These are phyloP conservation scores for Leptographium procerum DNA, from an alignment of 2,329 filamentous ascomycete genomes.

Conservation along the genomic window DNA sequence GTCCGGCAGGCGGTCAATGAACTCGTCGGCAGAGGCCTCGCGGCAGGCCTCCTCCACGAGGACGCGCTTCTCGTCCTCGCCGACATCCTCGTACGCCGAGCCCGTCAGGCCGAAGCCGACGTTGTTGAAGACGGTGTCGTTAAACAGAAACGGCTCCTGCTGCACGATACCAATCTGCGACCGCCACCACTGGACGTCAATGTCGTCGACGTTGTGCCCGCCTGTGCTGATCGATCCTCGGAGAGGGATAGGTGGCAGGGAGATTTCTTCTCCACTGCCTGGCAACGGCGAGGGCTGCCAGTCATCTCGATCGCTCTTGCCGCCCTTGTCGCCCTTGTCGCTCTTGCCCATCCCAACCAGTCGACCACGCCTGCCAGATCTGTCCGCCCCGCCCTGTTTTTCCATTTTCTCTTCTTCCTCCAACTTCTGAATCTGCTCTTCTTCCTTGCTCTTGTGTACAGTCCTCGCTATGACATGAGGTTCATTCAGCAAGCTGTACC, in stretches of 20 bases:
- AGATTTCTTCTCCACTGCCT: too few species aligned
- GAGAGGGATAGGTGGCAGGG: constrained; percentile 33
- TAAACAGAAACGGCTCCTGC: constrained; percentile 94
- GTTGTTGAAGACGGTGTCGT: constrained; percentile 91
- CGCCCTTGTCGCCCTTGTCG: not conserved
- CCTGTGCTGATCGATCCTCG: constrained; percentile 42
- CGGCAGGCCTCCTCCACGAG: constrained; percentile 67
- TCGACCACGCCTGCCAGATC: not conserved
- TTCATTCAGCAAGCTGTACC: constrained; percentile 31
- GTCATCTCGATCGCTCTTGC: not conserved
- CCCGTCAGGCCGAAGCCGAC: constrained; percentile 78
- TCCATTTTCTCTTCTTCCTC: not conserved
- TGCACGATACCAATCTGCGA: constrained; percentile 88
- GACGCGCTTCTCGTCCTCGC: constrained; percentile 47
- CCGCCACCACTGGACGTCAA: constrained; percentile 58
- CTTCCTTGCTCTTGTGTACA: constrained; percentile 20
- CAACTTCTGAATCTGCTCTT: constrained; percentile 1
- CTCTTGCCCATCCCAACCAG: not conserved
- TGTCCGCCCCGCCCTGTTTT: not conserved
- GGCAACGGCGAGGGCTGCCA: not conserved
- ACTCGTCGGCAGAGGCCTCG: constrained; percentile 75
- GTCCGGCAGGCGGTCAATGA: constrained; percentile 68
- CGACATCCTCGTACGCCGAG: constrained; percentile 12
- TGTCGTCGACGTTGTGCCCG: constrained; percentile 61
- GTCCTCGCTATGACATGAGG: constrained; percentile 41